Percentiles rank a stretch among this genome's conserved stretches.
These are phyloP conservation scores for Diplogelasinospora grovesii DNA, from an alignment of 495 filamentous ascomycete genomes.

Conservation along the genomic window DNA sequence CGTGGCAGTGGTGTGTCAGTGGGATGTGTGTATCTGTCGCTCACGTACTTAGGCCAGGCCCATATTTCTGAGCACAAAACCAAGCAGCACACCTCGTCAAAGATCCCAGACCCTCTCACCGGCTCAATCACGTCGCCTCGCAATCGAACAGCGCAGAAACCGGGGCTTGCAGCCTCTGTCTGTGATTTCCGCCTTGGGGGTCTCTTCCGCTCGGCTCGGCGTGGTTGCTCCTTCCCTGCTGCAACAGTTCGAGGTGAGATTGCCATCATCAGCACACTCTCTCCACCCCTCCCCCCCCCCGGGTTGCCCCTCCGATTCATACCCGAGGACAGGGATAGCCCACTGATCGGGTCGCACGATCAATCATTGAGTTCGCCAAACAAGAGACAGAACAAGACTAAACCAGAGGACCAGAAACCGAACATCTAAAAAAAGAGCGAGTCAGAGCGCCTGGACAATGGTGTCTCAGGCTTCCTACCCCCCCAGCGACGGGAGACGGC, in stretches of 20 bases:
- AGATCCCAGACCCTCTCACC: background rate
- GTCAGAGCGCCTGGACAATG: slow-evolving; percentile 35
- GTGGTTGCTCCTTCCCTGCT: background rate
- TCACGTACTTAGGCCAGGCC: slow-evolving; percentile 10
- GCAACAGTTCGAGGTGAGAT: background rate
- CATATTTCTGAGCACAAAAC: slow-evolving; percentile 7
- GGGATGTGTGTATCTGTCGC: slow-evolving; percentile 5
- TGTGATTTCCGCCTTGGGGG: background rate
- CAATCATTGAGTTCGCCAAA: too few species aligned
- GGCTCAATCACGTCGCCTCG: background rate
- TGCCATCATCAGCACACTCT: too few species aligned
- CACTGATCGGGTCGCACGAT: slow-evolving; percentile 15
- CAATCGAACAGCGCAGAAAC: too few species aligned
- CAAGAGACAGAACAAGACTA: background rate
- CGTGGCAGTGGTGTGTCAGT: too few species aligned
- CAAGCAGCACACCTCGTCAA: slow-evolving; percentile 3
- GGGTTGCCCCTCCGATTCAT: slow-evolving; percentile 12
- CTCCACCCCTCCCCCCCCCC: background rate
- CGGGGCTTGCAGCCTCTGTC: background rate
- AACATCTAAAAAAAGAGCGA: too few species aligned
- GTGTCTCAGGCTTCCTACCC: slow-evolving; percentile 35
- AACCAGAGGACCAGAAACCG: background rate
- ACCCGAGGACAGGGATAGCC: slow-evolving; percentile 14
- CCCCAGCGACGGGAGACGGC: slow-evolving; percentile 28
- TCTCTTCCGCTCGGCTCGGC: too few species aligned